Conservation (phyloP, 2,329 filamentous ascomycete genomes). For the Malbranchea cinnamomea region DNA sequence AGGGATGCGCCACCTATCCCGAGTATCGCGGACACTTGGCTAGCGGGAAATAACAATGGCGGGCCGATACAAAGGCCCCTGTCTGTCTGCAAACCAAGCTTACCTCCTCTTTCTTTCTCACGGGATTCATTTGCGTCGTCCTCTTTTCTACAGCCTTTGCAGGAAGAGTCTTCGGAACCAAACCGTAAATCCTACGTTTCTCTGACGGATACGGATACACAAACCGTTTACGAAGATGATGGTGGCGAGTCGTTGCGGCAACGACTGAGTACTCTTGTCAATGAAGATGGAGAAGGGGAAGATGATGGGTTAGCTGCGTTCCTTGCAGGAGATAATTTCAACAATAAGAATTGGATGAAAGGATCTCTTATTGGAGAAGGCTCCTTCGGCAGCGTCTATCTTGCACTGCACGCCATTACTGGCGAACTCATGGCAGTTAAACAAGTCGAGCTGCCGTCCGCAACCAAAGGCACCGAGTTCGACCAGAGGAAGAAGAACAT, state of each 20-base stretch:
- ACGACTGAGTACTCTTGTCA: conserved; percentile 66
- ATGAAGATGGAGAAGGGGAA: conserved; percentile 79
- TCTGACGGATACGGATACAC: conserved; percentile 18
- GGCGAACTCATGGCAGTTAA: conserved; percentile 97
- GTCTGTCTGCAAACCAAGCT: conserved; percentile 44
- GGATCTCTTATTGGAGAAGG: conserved; percentile 92
- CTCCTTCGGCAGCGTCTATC: conserved; percentile 89
- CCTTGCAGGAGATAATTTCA: conserved; percentile 83
- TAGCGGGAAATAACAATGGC: conserved; percentile 39
- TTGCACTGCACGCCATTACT: conserved; percentile 88
- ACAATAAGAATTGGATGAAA: conserved; percentile 99
- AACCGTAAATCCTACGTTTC: conserved; percentile 96
- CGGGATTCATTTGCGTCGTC: conserved; percentile 83
- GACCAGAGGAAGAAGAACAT: conserved; percentile 93
- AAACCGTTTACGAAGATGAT: conserved; percentile 47
- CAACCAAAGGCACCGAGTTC: conserved; percentile 59
- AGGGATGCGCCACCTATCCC: conserved; percentile 90
- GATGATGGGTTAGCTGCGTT: conserved; percentile 85
- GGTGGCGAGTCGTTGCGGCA: conserved; percentile 61
- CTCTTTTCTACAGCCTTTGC: conserved; percentile 72
- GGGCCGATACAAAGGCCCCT: conserved; percentile 40
- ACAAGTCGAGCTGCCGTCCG: conserved; percentile 83
- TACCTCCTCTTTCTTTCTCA: conserved; percentile 49
- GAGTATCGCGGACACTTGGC: conserved; percentile 87
- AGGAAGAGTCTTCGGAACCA: conserved; percentile 81